A percentile compares a stretch with the other conserved stretches of the same genome.
These are phyloP conservation scores for Porpolomopsis calyptriformis DNA, from an alignment of 768 basidiomycete species.

Conservation along the genomic window DNA sequence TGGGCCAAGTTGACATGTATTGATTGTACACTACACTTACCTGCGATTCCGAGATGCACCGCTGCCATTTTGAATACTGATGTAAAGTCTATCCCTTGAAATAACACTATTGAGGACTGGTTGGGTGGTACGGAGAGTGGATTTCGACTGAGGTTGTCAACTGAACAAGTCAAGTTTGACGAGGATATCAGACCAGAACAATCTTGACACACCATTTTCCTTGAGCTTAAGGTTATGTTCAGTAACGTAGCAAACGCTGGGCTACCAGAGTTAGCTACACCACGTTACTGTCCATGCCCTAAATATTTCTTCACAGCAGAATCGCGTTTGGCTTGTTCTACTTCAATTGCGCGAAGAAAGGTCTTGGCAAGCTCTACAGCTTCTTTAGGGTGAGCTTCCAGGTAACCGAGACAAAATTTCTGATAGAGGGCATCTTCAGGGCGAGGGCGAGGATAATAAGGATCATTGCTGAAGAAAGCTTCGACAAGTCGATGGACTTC, in stretches of 20 bases:
- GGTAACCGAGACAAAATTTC: slow-evolving; percentile 16
- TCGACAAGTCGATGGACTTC: slow-evolving; percentile 16
- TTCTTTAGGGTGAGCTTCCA: slow-evolving; percentile 13
- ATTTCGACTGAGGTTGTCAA: background rate
- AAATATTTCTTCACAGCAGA: no score
- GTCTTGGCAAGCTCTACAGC: slow-evolving; percentile 6
- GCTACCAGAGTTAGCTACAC: no score
- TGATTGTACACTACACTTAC: no score
- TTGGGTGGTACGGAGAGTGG: background rate
- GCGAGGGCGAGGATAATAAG: slow-evolving; percentile 22
- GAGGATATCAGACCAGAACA: background rate
- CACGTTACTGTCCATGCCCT: no score
- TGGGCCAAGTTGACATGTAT: no score
- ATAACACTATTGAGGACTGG: background rate
- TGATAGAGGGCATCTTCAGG: slow-evolving; percentile 15
- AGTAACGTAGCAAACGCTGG: no score
- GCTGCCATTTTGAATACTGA: slow-evolving; percentile 4
- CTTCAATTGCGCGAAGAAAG: slow-evolving; percentile 15
- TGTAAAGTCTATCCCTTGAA: background rate
- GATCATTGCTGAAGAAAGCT: slow-evolving; percentile 21
- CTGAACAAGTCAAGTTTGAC: background rate
- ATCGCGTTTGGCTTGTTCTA: slow-evolving; percentile 9
- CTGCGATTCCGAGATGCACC: slow-evolving; percentile 2
- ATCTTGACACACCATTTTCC: background rate
- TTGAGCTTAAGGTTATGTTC: background rate